Conservation (phyloP, 495 filamentous ascomycete species). For the Penicilliopsis zonata region DNA sequence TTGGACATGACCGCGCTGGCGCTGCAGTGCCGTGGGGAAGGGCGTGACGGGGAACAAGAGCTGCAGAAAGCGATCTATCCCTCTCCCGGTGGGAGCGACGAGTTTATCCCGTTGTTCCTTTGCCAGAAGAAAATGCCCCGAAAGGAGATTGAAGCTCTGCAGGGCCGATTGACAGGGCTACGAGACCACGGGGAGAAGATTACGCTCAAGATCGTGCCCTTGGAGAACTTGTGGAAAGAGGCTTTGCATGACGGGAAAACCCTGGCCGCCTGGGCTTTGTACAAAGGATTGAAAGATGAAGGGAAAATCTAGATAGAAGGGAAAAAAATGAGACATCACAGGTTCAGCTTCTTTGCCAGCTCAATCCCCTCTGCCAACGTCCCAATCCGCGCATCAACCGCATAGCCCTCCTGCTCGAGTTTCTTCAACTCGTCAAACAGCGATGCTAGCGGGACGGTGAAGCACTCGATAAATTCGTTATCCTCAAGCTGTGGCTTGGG, state of each 20-base stretch:
- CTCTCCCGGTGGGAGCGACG: conserved; percentile 71
- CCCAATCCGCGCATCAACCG: conserved; percentile 76
- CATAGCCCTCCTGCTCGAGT: conserved; percentile 63
- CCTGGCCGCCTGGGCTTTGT: conserved; percentile 66
- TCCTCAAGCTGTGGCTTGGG: conserved; percentile 70
- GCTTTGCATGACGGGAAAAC: conserved; percentile 69
- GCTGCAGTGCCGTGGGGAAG: conserved; percentile 16
- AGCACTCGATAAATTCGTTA: conserved; percentile 84
- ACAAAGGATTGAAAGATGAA: conserved; percentile 55
- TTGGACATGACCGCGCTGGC: conserved; percentile 59
- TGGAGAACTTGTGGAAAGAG: conserved; percentile 67
- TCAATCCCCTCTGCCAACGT: conserved; percentile 81
- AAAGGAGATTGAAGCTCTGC: conserved; percentile 51
- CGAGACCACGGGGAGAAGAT: conserved; percentile 76
- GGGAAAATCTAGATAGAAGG: conserved; percentile 38
- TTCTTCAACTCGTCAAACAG: conserved; percentile 57
- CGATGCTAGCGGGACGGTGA: conserved; percentile 52
- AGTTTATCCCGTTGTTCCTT: conserved; percentile 69
- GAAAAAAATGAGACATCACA: conserved; percentile 14
- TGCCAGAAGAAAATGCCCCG: conserved; percentile 57
- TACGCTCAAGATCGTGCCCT: conserved; percentile 56
- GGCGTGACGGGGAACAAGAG: conserved; percentile 25
- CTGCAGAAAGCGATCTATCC: conserved; percentile 60
- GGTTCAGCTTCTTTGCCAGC: conserved; percentile 51
- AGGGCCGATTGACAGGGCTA: conserved; percentile 67